These are phyloP conservation scores for Trichoderma koningii DNA, from an alignment of 2,329 filamentous ascomycete genomes.

Conservation along the genomic window DNA sequence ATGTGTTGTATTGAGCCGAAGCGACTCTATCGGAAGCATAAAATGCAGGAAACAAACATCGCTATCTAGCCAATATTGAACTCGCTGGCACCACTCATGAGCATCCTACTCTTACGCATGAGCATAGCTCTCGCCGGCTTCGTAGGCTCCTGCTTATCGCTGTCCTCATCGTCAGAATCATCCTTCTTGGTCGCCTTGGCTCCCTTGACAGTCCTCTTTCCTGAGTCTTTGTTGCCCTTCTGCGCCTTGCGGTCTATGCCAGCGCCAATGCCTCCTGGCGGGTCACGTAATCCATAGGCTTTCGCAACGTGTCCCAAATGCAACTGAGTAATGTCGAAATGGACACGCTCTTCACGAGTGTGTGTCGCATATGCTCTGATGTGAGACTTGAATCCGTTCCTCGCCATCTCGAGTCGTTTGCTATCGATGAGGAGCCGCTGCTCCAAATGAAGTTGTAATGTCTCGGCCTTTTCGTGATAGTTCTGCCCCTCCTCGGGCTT, in stretches of 20 bases:
- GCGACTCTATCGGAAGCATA: not conserved
- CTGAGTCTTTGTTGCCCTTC: slow-evolving; percentile 35
- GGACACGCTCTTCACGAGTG: slow-evolving; percentile 76
- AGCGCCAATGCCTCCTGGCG: slow-evolving; percentile 77
- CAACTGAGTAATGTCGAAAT: slow-evolving; percentile 88
- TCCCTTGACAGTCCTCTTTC: slow-evolving; percentile 32
- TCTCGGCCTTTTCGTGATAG: slow-evolving; percentile 56
- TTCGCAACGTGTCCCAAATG: slow-evolving; percentile 94
- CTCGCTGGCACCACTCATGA: slow-evolving; percentile 64
- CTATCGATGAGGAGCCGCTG: slow-evolving; percentile 62
- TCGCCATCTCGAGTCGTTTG: slow-evolving; percentile 75
- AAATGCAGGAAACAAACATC: not conserved
- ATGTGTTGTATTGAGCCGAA: not conserved
- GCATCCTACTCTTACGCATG: slow-evolving; percentile 65
- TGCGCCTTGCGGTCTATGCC: slow-evolving; percentile 53
- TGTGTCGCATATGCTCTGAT: slow-evolving; percentile 95
- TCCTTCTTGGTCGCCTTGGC: not conserved
- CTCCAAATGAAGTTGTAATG: slow-evolving; percentile 61
- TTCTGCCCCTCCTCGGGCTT: slow-evolving; percentile 46
- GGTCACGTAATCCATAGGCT: slow-evolving; percentile 85
- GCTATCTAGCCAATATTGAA: slow-evolving; percentile 67
- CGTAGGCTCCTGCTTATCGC: slow-evolving; percentile 37
- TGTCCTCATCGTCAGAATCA: slow-evolving; percentile 44
- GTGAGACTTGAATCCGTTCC: slow-evolving; percentile 86
- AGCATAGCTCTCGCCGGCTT: slow-evolving; percentile 46